These are phyloP conservation scores for Cyanidiococcus yangmingshanensis DNA, from an alignment of 23 red algal genomes.

Conservation along the genomic window DNA sequence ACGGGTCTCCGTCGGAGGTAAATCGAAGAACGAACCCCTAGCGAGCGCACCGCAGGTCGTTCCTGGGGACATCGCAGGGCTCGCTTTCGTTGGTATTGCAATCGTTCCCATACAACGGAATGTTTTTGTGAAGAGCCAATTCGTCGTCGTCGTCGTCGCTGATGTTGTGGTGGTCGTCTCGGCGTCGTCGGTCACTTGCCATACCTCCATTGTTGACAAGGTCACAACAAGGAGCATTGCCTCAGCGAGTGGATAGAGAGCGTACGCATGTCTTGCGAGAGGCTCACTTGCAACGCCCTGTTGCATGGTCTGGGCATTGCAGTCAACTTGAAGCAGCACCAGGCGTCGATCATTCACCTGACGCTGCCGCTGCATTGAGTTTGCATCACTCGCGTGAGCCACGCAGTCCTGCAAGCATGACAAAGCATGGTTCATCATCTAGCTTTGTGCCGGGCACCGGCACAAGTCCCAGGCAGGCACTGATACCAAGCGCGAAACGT, in stretches of 20 bases:
- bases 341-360: background rate
- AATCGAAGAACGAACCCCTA: no score
- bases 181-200: background rate
- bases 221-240: background rate
- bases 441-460: background rate
- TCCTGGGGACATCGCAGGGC: no score
- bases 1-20: no score
- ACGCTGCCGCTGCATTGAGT: no score
- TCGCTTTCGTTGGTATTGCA: no score
- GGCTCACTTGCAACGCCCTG: background rate
- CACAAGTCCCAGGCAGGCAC: background rate
- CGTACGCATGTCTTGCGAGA: background rate
- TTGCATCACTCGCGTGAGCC: no score
- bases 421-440: background rate
- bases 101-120: no score
- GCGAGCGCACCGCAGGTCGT: no score
- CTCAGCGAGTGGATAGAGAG: background rate
- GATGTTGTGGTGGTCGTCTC: no score
- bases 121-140: no score
- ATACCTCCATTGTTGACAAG: background rate
- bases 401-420: background rate
- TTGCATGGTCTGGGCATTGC: background rate
- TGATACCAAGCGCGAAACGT: background rate
- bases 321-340: background rate
- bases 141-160: no score